Evolutionary conservation across 129 eudicot genomes (phyloP).

Genomic region (Arctium lappa): DNA sequence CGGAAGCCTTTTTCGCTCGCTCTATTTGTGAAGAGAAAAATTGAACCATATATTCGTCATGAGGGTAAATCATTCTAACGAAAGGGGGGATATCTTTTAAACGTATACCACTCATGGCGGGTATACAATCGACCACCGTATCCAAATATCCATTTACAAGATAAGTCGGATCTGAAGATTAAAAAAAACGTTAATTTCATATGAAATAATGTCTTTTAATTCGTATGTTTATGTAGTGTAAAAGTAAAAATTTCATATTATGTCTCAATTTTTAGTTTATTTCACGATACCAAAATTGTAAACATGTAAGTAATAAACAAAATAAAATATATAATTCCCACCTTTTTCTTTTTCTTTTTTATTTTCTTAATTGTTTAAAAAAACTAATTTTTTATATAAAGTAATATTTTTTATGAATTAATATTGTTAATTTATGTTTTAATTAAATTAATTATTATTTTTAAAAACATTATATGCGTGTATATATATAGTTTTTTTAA

Average conservation of each 20-base stretch:
- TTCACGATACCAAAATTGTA: no score
- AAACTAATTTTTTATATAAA: no score
- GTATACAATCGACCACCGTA: constrained; percentile 36
- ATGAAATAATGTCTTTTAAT: no score
- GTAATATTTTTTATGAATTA: no score
- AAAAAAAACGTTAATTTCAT: neutral
- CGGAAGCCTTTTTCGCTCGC: constrained; percentile 24
- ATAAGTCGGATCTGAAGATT: constrained; percentile 32
- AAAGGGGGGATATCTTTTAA: constrained; percentile 54
- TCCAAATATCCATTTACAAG: constrained; percentile 52
- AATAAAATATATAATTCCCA: no score
- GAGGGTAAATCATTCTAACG: constrained; percentile 42
- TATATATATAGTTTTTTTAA: no score
- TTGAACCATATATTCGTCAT: constrained; percentile 37
- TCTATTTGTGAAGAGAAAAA: constrained; percentile 17
- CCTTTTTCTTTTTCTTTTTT: no score
- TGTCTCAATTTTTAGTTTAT: neutral
- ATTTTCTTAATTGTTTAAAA: no score
- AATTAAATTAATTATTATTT: no score
- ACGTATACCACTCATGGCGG: constrained; percentile 40
- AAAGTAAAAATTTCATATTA: neutral
- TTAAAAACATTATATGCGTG: no score
- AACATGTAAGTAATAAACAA: no score
- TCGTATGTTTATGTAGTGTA: neutral
- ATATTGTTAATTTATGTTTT: no score